phyloP scores from a whole-genome alignment of 768 basidiomycete species.

The Pulveroboletus ravenelii region DNA sequence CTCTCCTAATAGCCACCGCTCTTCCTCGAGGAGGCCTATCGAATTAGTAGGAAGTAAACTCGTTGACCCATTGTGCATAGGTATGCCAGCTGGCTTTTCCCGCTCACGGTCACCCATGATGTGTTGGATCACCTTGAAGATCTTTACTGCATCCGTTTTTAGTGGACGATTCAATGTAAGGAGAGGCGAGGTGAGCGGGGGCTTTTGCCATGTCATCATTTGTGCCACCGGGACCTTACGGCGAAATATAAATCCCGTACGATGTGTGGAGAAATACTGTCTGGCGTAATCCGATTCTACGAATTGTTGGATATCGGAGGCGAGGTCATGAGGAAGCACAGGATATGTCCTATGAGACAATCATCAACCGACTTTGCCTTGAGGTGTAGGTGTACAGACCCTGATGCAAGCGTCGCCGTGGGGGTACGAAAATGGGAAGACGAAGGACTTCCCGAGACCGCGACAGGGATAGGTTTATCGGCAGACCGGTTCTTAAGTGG shows the following conservation, averaged over 20 bases:
- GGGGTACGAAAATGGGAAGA: constrained; percentile 21
- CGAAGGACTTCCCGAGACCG: constrained; percentile 31
- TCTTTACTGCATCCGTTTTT: constrained; percentile 72
- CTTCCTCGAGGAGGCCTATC: constrained; percentile 66
- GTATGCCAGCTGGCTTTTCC: constrained; percentile 53
- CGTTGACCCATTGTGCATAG: constrained; percentile 40
- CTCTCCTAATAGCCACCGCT: constrained; percentile 78
- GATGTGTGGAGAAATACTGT: constrained; percentile 86
- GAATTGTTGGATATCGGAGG: constrained; percentile 83
- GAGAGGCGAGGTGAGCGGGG: constrained; percentile 67
- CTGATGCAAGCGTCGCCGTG: constrained; percentile 53
- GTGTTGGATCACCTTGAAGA: constrained; percentile 87
- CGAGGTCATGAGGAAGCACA: constrained; percentile 73
- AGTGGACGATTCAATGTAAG: constrained; percentile 63
- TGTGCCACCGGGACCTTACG: constrained; percentile 77
- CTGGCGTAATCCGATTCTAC: constrained; percentile 80
- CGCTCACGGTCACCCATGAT: constrained; percentile 92
- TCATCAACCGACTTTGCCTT: constrained; percentile 3
- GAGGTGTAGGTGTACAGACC: constrained; percentile 41
- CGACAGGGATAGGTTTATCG: constrained; percentile 60
- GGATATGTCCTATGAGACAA: constrained; percentile 57
- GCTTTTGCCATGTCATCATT: constrained; percentile 91
- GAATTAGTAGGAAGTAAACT: constrained; percentile 39
- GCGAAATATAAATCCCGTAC: constrained; percentile 83
- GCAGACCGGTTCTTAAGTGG: constrained; percentile 64